Base-by-base conservation (phyloP, 2,329 filamentous ascomycete species). In the Venturia oleaginea region DNA sequence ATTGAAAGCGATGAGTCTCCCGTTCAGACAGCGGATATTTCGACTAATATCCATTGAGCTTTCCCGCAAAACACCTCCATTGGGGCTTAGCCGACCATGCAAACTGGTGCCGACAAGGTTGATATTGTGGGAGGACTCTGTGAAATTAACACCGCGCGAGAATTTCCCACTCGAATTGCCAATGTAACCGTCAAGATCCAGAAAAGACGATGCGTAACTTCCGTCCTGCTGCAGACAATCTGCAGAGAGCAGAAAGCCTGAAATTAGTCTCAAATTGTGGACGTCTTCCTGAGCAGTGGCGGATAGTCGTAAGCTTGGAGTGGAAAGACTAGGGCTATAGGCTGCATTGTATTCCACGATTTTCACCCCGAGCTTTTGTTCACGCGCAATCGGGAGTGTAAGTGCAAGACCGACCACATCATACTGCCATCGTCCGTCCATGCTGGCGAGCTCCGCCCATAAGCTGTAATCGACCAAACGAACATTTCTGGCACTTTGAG, bases 391-490 rank as follows among this genome's bases (percentile, higher is more conserved):
- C 2, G 51, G 51, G 5, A 57, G 17, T 19, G 6, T 34, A 4
- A 57, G 51, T 19, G 15, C 30, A 57, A 57, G 51, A 6, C 51
- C 51, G 19, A 57, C 51, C 6, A 34, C 51, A n/a, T 57, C 51
- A 34, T 57, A 57, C 8, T 57, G 51, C 51, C 51, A 57, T 13
- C 30, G 30, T 19, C 51, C 30, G 19, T 57, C 30, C 19, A 34
- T 34, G 24, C 30, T 34, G 27, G 51, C 51, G 19, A 57, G 51
- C 51, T 57, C 51, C 8, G 51, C 51, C 51, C 51, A 57, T n/a
- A 57, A 19, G 27, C 51, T 57, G 15, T 57, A 57, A n/a, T 57
- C 51, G 51, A 57, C 51, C 30, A 57, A 34, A 34, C 51, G 51
- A 55, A 34, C 27, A 30, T 34, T 57, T 34, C 19, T 57, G 7